phyloP scores from a whole-genome alignment of 2,329 filamentous ascomycete species.

The Sordariomycetes sp. region DNA sequence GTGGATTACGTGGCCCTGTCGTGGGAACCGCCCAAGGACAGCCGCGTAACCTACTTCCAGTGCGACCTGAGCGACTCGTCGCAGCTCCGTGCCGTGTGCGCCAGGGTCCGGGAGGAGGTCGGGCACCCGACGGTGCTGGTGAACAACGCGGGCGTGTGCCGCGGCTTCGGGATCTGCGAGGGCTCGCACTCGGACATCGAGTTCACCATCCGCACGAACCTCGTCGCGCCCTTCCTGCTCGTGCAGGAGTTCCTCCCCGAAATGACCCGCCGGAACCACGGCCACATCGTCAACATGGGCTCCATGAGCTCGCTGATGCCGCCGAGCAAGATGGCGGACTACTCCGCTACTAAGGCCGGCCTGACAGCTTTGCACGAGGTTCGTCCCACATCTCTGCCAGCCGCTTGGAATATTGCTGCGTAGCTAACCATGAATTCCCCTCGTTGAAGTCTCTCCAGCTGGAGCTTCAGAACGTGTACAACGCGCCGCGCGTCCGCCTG shows the following conservation, averaged over 20 bases:
- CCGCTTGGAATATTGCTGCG: too few species aligned
- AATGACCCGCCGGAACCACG: slow-evolving; percentile 43
- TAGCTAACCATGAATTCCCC: too few species aligned
- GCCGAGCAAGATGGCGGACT: too few species aligned
- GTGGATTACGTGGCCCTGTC: slow-evolving; percentile 13
- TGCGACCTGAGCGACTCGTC: slow-evolving; percentile 22
- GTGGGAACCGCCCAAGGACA: slow-evolving; percentile 5
- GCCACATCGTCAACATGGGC: slow-evolving; percentile 47
- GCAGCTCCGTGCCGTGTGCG: slow-evolving; percentile 16
- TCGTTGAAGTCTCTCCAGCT: too few species aligned
- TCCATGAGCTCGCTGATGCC: too few species aligned
- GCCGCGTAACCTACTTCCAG: slow-evolving; percentile 17
- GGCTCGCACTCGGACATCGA: slow-evolving; percentile 26
- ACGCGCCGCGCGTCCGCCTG: too few species aligned
- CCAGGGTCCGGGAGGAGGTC: slow-evolving; percentile 12
- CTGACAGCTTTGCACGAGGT: too few species aligned
- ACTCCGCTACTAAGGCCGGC: too few species aligned
- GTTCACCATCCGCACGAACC: slow-evolving; percentile 40
- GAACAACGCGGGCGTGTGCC: slow-evolving; percentile 43
- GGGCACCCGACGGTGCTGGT: slow-evolving; percentile 36
- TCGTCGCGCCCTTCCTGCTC: slow-evolving; percentile 44
- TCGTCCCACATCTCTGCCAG: too few species aligned
- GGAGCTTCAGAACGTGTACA: too few species aligned
- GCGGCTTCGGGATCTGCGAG: slow-evolving; percentile 37
- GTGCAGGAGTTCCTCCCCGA: slow-evolving; percentile 43